Conservation (phyloP, 2,329 filamentous ascomycete genomes). For the Trichoderma sp. region DNA sequence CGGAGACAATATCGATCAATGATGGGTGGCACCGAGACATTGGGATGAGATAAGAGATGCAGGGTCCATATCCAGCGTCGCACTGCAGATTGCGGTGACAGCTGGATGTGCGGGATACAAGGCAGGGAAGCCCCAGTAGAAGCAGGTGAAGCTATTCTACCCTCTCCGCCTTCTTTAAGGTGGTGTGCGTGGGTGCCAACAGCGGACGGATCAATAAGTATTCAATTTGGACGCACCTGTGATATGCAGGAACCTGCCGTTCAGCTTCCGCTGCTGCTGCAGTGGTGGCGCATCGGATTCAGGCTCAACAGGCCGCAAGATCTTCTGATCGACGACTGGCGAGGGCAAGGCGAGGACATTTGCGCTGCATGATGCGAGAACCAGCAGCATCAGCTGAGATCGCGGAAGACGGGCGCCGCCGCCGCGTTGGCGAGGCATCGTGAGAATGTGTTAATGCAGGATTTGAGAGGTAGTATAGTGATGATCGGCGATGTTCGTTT, state of each 20-base stretch:
- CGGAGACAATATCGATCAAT: conserved; percentile 3
- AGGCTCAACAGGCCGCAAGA: conserved; percentile 12
- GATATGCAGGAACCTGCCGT: conserved; percentile 82
- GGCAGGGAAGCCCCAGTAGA: background rate
- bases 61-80: background rate
- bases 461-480: background rate
- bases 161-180: background rate
- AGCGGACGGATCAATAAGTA: background rate
- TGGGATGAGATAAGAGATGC: background rate
- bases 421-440: conserved; percentile 22
- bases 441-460: background rate
- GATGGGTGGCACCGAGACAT: conserved; percentile 7
- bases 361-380: background rate
- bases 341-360: conserved; percentile 10
- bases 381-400: conserved; percentile 16
- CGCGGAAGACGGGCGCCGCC: conserved; percentile 9
- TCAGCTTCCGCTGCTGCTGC: conserved; percentile 50
- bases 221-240: conserved; percentile 65
- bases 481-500: background rate
- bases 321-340: conserved; percentile 17
- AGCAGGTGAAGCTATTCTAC: background rate
- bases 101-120: background rate
- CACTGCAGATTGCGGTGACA: background rate
- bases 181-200: background rate
- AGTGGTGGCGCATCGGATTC: conserved; percentile 9